Base-by-base conservation (phyloP, 2,329 filamentous ascomycete species). In the Penicillium polonicum region DNA sequence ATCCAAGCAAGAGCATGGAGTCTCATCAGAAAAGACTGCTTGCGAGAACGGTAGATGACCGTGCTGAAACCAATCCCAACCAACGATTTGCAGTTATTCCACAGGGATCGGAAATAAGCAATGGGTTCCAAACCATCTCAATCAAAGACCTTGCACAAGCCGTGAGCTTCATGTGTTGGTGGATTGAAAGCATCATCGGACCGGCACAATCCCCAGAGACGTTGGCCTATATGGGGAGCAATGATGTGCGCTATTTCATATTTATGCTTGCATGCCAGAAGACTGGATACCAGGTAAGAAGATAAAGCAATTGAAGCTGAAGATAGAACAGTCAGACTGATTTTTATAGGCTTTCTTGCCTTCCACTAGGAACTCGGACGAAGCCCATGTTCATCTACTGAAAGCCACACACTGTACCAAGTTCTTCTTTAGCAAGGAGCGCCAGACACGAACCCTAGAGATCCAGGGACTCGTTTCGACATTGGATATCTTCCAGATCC, bases 401-500 rank as follows among this genome's bases (percentile, higher is more conserved):
- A 60, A 61, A 19, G 46, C 15, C 7, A 63, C 58, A 5, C 38
- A 56, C 4, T 64, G 64, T 27, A 58, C 49, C 7, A 67, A 65
- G 39, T 62, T 68, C 50, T 73, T 62, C 53, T 75, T 21, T 61
- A 71, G 33, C 60, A 68, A 48, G 68, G 71, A 44, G 57, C 64
- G 43, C 48, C 56, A 9, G 55, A 57, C 13, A 50, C 69, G 54
- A 62, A 62, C 54, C 10, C 87, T 80, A 85, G 65, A 65, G 33
- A 55, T 69, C 5, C 54, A 68, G 9, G 46, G 29, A 4, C 42
- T 63, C 12, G 39, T 49, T 13, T 44, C 61, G 2, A 33, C 21
- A 23, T 52, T 65, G 19, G 29, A 55, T 9, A 55, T 57, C 2
- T 65, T 60, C 21, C 38, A 55, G 17, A 7, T 61, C 6, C 60